Evolutionary conservation across 2,329 filamentous ascomycete species (phyloP), one percentile per base, ranked within the genome.

Genomic region (Pseudogymnoascus sp.): DNA sequence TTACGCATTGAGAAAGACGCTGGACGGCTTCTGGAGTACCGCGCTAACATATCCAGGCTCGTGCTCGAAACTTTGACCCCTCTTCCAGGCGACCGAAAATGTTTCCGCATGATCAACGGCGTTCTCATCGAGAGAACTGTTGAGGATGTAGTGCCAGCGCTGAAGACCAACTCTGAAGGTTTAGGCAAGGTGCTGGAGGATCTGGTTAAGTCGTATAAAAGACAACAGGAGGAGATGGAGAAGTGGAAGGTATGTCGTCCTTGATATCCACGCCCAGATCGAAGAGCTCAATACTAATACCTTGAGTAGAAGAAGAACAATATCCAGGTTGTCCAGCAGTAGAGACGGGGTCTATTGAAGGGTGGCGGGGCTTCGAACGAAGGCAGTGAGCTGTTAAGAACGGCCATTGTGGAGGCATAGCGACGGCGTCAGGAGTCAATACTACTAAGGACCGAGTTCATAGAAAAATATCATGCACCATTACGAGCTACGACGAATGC

Each of bases 41-140:
- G 28, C 50, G 28, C 50, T 56, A 56, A 56, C 28, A 56, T 56
- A 14, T 56, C 67, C 69, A 97, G 95, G 77, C 89, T 97, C 68
- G 95, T 99, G 36, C 84, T 97, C 61, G 93, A 97, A 74, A 97
- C 93, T 3, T 79, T 99, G 67, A 84, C 89, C 65, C 93, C 93
- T 53, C 84, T 97, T 23, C 82, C 90, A 0, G 84, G 82, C 67
- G 89, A 96, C 69, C 90, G 95, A 72, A 99, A 97, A 80, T 97
- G 93, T 78, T 99, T 97, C 79, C 93, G 95, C 70, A 91, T 99
- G 85, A 96, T 99, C 76, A 97, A 99, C 76, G 95, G 95, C 53
- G 93, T 97, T 23, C 80, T 99, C 64, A 91, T 96, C 62, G 95
- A 99, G 80, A 85, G 93, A 70, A 97, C 93, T 14, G 91, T 99